These are phyloP conservation scores for Panicum hallii DNA, from an alignment of 202 grass and related monocot species.

Conservation along the genomic window DNA sequence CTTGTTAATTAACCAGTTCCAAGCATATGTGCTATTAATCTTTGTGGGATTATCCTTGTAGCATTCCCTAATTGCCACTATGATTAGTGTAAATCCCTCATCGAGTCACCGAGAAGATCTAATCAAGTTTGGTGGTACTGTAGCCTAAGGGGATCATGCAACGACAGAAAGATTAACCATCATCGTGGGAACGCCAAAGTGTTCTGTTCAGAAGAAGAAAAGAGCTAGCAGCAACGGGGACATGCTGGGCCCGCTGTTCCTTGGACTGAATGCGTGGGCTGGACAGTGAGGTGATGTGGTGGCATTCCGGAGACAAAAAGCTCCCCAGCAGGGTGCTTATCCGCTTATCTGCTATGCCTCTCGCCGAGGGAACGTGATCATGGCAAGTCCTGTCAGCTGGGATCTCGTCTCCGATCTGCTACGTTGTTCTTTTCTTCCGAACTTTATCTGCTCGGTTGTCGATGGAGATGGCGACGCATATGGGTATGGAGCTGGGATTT, in stretches of 20 bases:
- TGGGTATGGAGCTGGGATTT: no score
- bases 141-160: no score
- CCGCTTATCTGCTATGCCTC: conserved; percentile 1
- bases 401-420: conserved; percentile 22
- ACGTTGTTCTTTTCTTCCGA: no score
- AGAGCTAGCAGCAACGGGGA: background rate
- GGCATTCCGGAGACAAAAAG: conserved; percentile 37
- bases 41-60: no score
- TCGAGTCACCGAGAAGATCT: no score
- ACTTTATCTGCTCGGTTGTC: background rate
- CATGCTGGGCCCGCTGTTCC: background rate
- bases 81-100: no score
- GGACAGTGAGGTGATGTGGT: background rate
- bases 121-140: no score
- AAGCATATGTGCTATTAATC: no score
- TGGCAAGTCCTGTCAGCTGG: conserved; percentile 15
- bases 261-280: background rate
- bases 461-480: no score
- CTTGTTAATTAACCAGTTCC: no score
- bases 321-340: background rate
- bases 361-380: conserved; percentile 39
- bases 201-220: background rate
- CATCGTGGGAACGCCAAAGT: background rate
- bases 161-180: no score
- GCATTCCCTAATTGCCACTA: no score